phyloP scores from a whole-genome alignment of 2,329 filamentous ascomycete species.

The Cytospora leucostoma region DNA sequence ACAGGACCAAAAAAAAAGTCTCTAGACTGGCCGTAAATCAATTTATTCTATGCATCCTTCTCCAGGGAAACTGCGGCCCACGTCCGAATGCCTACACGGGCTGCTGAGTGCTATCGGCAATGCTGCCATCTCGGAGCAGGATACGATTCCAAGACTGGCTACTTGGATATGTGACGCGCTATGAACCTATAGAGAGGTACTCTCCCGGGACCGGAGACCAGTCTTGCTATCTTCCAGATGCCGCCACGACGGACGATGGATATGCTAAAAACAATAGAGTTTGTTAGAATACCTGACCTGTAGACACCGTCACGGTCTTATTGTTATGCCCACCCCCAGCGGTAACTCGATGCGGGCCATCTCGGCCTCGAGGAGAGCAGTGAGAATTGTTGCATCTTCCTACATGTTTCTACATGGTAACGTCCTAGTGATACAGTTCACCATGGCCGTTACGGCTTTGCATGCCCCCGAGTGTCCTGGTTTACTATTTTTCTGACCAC shows the following conservation, averaged over 20 bases:
- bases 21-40: constrained; percentile 22
- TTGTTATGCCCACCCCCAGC: too few relatives aligned
- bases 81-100: neutral
- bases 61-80: neutral
- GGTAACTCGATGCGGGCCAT: neutral
- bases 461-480: neutral
- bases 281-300: neutral
- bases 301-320: neutral
- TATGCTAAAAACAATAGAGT: neutral
- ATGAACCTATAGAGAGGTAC: too few relatives aligned
- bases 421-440: neutral
- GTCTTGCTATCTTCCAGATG: neutral
- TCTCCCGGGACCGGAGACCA: too few relatives aligned
- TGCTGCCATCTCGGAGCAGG: neutral
- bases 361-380: neutral
- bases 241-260: neutral
- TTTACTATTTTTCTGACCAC: neutral
- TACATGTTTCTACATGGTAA: neutral
- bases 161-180: too few relatives aligned
- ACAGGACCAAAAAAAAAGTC: constrained; percentile 20
- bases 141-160: too few relatives aligned
- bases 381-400: neutral
- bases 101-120: too few relatives aligned
- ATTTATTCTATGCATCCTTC: neutral
- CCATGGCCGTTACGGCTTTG: neutral